These are phyloP conservation scores for Pulicaria dysenterica DNA, from an alignment of 129 eudicot species.

Conservation along the genomic window DNA sequence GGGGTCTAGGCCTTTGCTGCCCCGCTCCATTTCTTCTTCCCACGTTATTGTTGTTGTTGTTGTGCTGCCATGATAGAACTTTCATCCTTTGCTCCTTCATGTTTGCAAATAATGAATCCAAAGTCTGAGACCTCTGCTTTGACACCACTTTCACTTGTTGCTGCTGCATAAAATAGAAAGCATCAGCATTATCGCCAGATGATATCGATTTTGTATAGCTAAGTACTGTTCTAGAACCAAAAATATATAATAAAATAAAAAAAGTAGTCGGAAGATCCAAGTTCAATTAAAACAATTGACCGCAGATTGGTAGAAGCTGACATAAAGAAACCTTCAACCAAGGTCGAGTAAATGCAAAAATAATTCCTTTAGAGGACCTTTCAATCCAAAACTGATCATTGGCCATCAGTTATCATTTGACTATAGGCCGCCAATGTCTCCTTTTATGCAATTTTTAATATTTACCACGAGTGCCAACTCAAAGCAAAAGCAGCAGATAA, in stretches of 20 bases:
- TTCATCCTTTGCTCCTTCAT: slow-evolving; percentile 79
- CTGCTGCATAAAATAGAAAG: neutral
- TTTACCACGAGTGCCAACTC: neutral
- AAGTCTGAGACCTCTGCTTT: slow-evolving; percentile 63
- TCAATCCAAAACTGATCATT: too few species aligned
- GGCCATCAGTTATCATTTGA: neutral
- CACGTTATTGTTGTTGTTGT: neutral
- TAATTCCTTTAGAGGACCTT: too few species aligned
- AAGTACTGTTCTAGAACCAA: too few species aligned
- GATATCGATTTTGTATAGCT: too few species aligned
- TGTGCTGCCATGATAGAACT: slow-evolving; percentile 40
- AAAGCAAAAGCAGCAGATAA: neutral
- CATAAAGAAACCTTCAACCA: too few species aligned
- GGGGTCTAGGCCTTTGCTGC: slow-evolving; percentile 58
- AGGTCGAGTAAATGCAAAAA: too few species aligned
- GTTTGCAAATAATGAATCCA: slow-evolving; percentile 75
- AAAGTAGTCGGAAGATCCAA: too few species aligned
- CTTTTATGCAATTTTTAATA: neutral
- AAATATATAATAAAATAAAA: too few species aligned
- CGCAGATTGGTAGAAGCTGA: too few species aligned
- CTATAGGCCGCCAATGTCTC: too few species aligned
- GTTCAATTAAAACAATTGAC: too few species aligned
- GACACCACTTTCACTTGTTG: slow-evolving; percentile 32
- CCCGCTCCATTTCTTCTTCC: slow-evolving; percentile 59
- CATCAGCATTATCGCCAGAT: too few species aligned